Base-by-base conservation (phyloP, 2,329 filamentous ascomycete genomes). In the Colletotrichum chlorophyti region DNA sequence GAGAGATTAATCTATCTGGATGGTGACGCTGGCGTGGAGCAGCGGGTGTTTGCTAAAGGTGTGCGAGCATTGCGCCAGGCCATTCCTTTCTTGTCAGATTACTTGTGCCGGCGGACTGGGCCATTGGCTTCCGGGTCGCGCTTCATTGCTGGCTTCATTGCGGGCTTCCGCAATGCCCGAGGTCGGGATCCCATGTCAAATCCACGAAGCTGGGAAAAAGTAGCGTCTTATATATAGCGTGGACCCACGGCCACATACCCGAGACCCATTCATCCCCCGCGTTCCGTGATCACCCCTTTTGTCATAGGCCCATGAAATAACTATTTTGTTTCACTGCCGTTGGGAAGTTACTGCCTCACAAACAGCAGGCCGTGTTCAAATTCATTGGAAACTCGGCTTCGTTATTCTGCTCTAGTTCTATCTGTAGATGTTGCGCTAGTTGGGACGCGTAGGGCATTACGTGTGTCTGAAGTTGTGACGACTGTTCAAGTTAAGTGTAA, bases 141-240 rank as follows among this genome's bases (percentile, higher is more conserved):
- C 27, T 14, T 35, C 21, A 19, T 26, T 19, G 21, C 21, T 27
- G 7, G 12, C n/a, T 12, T 27, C 23, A 19, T n/a, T 49, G 32
- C 21, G 47, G 42, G 32, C 17, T n/a, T 34, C 10, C 11, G n/a
- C n/a, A n/a, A n/a, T n/a, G n/a, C n/a, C 24, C 19, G 9, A 21
- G 35, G 23, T 29, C 12, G 5, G 50, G 50, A 35, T 38, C 8
- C n/a, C 50, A 7, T 26, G 14, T 24, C 23, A 15, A 41, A 27
- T 24, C 55, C 43, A 26, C 37, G 37, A 17, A 38, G 52, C 55
- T 43, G 51, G 55, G 43, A 54, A 42, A 14, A 45, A 43, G 19
- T 55, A 37, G 51, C 43, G 55, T 59, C 38, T 59, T 55, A 38
- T 19, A 59, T 45, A 54, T 40, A 59, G 51, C 55, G 37, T 37